phyloP scores from a whole-genome alignment of 805 yeast genomes.

The Teunomyces atbi region DNA sequence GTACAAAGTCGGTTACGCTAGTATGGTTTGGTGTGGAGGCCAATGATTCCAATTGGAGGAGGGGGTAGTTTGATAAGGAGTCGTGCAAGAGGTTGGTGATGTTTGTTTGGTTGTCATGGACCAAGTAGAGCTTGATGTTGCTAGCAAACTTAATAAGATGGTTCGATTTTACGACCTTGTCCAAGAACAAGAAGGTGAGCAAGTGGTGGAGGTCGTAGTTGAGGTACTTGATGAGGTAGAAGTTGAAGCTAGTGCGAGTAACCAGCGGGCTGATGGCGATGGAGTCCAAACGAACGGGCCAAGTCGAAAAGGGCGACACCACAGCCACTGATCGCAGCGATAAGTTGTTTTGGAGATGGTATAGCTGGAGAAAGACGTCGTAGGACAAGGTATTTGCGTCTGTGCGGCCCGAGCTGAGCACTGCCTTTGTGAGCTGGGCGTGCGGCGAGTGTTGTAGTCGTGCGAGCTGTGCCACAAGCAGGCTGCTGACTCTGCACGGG shows the following conservation, averaged over 20 bases:
- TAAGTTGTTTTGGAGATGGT: constrained; percentile 8
- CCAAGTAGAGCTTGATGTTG: constrained; percentile 19
- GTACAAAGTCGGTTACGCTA: constrained; percentile 16
- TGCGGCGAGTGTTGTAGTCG: not conserved
- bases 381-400: constrained; percentile 12
- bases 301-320: constrained; percentile 5
- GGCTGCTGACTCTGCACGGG: not conserved
- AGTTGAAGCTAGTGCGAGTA: constrained; percentile 5
- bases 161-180: constrained; percentile 22
- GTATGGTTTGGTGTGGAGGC: constrained; percentile 8
- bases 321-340: not conserved
- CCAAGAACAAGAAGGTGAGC: constrained; percentile 24
- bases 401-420: not conserved
- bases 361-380: constrained; percentile 12
- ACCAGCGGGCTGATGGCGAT: not conserved
- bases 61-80: not conserved
- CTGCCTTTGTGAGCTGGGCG: constrained; percentile 8
- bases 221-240: constrained; percentile 16
- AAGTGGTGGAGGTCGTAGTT: constrained; percentile 25
- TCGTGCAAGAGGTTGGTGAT: constrained; percentile 1
- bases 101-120: constrained; percentile 12
- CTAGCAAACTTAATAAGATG: constrained; percentile 29
- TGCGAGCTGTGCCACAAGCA: not conserved
- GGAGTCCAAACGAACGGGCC: constrained; percentile 2
- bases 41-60: constrained; percentile 1